Base-by-base conservation (phyloP, 2,329 filamentous ascomycete species). In the Ophiostoma perfectum region DNA sequence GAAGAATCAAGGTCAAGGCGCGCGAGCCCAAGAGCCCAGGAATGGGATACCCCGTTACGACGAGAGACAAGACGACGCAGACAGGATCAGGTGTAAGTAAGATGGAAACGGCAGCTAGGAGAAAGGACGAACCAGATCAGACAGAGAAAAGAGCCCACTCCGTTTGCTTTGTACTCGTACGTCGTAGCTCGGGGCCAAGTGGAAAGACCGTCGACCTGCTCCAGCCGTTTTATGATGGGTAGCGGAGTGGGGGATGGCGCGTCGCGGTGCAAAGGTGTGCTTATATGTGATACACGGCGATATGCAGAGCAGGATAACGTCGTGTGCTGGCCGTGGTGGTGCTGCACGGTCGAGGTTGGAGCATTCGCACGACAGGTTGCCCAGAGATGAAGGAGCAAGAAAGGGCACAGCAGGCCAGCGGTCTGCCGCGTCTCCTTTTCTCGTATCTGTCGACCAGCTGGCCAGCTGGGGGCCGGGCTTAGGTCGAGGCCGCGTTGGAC, bases 311-410 rank as follows among this genome's bases (percentile, higher is more conserved):
- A 44, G 42, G 7, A 12, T 44, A 6, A 6, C 12, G n/a, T 60
- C 55, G 55, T 18, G 27, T 8, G 55, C 38, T 3, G 42, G 42
- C 42, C 12, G 49, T 38, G 55, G 6, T 60, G 27, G 55, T 60
- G 55, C 27, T 60, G 55, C 55, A 60, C 27, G 55, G 16, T 60
- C 9, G 27, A 18, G 14, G 36, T 60, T 12, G 55, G 14, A 60
- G 27, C 55, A 38, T 60, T 38, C 12, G 55, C 55, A 60, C 55
- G 55, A 60, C 55, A 60, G 55, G 55, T 38, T 60, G 55, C 7
- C 27, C 55, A 27, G 55, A 60, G 55, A 38, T 60, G 55, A 60
- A 60, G 55, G 55, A 60, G 55, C 11, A 38, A 18, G 55, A 60
- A 60, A 39, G 9, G 55, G 27, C 4, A 47, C 45, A 18, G 27